phyloP scores from a whole-genome alignment of 495 filamentous ascomycete genomes.

The Daldinia vernicosa region DNA sequence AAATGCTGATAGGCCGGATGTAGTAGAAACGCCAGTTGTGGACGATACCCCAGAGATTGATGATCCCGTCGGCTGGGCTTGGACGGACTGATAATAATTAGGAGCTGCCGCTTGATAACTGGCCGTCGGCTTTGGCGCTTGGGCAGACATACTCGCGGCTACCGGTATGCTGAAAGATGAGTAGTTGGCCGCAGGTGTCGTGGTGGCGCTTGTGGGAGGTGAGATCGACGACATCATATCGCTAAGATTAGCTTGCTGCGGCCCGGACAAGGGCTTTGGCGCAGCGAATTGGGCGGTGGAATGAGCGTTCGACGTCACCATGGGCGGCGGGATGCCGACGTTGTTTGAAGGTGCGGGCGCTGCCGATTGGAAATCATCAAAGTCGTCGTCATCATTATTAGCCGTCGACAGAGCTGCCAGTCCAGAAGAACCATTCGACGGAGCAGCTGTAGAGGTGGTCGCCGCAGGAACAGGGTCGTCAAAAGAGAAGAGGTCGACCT shows the following conservation, averaged over 20 bases:
- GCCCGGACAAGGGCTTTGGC: constrained; percentile 82
- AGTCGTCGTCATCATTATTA: constrained; percentile 85
- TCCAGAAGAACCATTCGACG: constrained; percentile 58
- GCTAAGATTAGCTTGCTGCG: constrained; percentile 80
- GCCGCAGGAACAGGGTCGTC: constrained; percentile 70
- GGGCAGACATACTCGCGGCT: constrained; percentile 54
- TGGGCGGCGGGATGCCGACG: constrained; percentile 62
- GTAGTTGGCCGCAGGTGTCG: constrained; percentile 62
- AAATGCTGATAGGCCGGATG: constrained; percentile 47
- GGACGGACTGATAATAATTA: constrained; percentile 94
- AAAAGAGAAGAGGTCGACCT: constrained; percentile 88
- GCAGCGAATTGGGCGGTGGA: constrained; percentile 76
- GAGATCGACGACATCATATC: constrained; percentile 85
- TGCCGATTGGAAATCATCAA: constrained; percentile 98
- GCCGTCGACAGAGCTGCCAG: constrained; percentile 61
- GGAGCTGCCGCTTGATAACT: constrained; percentile 81
- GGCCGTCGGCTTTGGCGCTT: constrained; percentile 62
- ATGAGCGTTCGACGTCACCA: constrained; percentile 71
- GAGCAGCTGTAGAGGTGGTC: constrained; percentile 55
- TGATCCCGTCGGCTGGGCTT: constrained; percentile 48
- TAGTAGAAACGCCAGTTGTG: constrained; percentile 39
- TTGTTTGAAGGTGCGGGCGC: constrained; percentile 61
- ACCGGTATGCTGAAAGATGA: constrained; percentile 63
- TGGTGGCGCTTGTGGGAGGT: constrained; percentile 67
- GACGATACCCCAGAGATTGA: constrained; percentile 41